These are phyloP conservation scores for Pichia eremophila DNA, from an alignment of 805 yeast genomes.

Conservation along the genomic window DNA sequence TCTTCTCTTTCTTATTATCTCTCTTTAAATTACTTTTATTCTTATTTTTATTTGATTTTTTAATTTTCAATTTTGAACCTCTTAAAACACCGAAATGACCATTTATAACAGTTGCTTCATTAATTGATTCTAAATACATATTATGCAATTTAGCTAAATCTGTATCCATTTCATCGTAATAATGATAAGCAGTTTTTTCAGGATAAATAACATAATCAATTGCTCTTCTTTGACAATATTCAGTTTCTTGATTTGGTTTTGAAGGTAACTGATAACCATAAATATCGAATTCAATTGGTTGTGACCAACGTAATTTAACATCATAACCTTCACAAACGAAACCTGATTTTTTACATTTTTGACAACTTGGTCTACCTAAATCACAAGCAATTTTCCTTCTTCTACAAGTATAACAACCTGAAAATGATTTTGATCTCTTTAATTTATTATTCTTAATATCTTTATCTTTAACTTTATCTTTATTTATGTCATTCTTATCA, in stretches of 20 bases:
- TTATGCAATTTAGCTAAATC: conserved; percentile 52
- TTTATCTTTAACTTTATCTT: too few relatives aligned
- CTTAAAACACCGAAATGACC: conserved; percentile 85
- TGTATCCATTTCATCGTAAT: conserved; percentile 77
- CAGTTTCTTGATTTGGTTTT: conserved; percentile 30
- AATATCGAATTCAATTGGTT: conserved; percentile 41
- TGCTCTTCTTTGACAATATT: conserved; percentile 58
- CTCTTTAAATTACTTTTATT: neutral
- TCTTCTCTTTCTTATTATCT: neutral
- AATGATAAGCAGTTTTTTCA: conserved; percentile 43
- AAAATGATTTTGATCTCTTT: conserved; percentile 59
- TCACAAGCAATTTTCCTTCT: conserved; percentile 77
- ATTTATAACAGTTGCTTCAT: conserved; percentile 23
- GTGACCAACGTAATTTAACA: conserved; percentile 72
- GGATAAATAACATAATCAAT: conserved; percentile 71
- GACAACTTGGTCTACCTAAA: conserved; percentile 57
- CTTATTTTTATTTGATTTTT: conserved; percentile 10
- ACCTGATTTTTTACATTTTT: conserved; percentile 59
- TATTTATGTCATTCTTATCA: too few relatives aligned
- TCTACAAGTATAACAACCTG: conserved; percentile 86
- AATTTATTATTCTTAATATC: neutral
- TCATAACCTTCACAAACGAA: conserved; percentile 75
- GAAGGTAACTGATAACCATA: conserved; percentile 33
- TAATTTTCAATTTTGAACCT: conserved; percentile 25
- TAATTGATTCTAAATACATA: conserved; percentile 29